Conservation (phyloP, 768 basidiomycete genomes). For the Hygrophorus pudorinus region DNA sequence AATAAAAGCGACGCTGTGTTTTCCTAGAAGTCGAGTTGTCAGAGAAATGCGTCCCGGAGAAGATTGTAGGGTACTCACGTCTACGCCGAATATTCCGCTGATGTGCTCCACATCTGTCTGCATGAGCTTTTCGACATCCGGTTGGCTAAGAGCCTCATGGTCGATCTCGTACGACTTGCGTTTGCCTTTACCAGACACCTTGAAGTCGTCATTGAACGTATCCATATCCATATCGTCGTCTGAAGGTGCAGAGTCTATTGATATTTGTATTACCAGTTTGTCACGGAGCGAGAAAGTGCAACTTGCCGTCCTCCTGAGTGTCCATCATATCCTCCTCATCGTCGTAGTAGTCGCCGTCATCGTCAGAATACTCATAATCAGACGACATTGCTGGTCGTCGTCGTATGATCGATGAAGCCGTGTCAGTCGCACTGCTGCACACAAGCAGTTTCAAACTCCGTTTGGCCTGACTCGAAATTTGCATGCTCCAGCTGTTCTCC, state of each 20-base stretch:
- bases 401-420: not conserved
- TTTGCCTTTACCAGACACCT: slow-evolving; percentile 41
- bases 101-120: slow-evolving; percentile 76
- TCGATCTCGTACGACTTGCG: slow-evolving; percentile 78
- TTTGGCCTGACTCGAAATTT: not conserved
- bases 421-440: not conserved
- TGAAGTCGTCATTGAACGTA: slow-evolving; percentile 54
- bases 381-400: slow-evolving; percentile 31
- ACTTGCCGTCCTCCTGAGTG: slow-evolving; percentile 47
- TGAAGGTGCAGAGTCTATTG: slow-evolving; percentile 9
- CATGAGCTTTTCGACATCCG: slow-evolving; percentile 72
- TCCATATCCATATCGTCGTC: slow-evolving; percentile 69
- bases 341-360: slow-evolving; percentile 48
- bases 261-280: not conserved
- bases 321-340: slow-evolving; percentile 69
- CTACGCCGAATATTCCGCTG: slow-evolving; percentile 77
- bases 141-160: slow-evolving; percentile 65
- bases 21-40: slow-evolving; percentile 27
- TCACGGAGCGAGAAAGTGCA: not conserved
- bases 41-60: slow-evolving; percentile 5
- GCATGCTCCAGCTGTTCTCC: not conserved
- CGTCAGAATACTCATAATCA: slow-evolving; percentile 65
- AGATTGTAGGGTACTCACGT: slow-evolving; percentile 46
- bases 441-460: not conserved
- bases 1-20: slow-evolving; percentile 70